Base-by-base conservation (phyloP, 2,329 filamentous ascomycete species). In the Arthrobotrys sinensis region DNA sequence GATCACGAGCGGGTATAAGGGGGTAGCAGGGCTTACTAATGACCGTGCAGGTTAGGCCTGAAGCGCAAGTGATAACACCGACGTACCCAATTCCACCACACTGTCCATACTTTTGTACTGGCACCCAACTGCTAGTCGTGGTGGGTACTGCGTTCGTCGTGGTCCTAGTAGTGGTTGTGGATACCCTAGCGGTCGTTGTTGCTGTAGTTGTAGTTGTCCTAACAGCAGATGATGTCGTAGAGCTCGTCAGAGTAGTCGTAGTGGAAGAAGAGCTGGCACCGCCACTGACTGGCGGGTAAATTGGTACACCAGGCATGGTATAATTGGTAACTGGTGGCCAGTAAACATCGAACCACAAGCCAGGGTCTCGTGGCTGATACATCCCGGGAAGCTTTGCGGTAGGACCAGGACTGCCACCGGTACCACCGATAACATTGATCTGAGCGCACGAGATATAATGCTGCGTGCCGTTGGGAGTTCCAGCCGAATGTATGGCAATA, bases 361-460 rank as follows among this genome's bases (percentile, higher is more conserved):
- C 77, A 8, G 77, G 69, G 16, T 80, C 79, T 24, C 45, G 70
- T 24, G 70, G 71, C 1, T 52, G 65, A 32, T 80, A 84, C 83
- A 86, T 79, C 73, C 85, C 85, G 2, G 85, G 85, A 75, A 86
- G 85, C 60, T 82, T 81, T 6, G 83, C 84, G n/a, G 85, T 80
- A 1, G 84, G 84, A 0, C 81, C 72, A 0, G 85, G 85, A 1
- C 62, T 82, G 40, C 83, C 84, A 50, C 75, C 83, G 1, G 84
- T 84, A 19, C 83, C 82, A 8, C 83, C 83, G 6, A 82, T 83
- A 62, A 87, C 83, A 70, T 84, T 83, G 68, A 87, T 80, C 82
- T 87, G 86, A 0, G 84, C 85, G 80, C 86, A 87, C 2, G 83
- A 83, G 57, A 86, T 84, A 80, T 86, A 87, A 79, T 86, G 85